These are phyloP conservation scores for Leccinum rimulosum DNA, from an alignment of 768 basidiomycete species.

Conservation along the genomic window DNA sequence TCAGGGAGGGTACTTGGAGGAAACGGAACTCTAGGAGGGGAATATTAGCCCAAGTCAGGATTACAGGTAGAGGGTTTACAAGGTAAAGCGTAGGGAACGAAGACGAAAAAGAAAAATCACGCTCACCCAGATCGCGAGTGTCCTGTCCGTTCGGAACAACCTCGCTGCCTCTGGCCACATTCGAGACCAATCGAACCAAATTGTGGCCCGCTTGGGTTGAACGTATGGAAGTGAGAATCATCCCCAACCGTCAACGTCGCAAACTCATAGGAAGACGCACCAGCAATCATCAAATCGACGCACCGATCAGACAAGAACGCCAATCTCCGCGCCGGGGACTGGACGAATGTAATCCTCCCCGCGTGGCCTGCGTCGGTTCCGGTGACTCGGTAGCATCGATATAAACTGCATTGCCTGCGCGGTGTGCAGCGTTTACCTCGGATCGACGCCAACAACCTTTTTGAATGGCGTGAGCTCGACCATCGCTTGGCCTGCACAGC, in stretches of 20 bases:
- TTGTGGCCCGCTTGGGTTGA: slow-evolving; percentile 71
- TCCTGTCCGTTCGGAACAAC: slow-evolving; percentile 58
- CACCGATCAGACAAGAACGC: slow-evolving; percentile 45
- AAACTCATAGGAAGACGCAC: slow-evolving; percentile 30
- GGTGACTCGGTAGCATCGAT: neutral
- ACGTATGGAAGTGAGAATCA: neutral
- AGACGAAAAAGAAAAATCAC: slow-evolving; percentile 14
- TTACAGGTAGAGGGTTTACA: neutral
- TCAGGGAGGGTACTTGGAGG: slow-evolving; percentile 52
- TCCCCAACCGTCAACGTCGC: too few species aligned
- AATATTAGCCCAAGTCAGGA: neutral
- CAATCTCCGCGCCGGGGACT: slow-evolving; percentile 57
- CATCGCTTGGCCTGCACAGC: slow-evolving; percentile 65
- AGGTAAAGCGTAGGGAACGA: neutral
- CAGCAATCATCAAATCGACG: slow-evolving; percentile 70
- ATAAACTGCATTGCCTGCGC: slow-evolving; percentile 7
- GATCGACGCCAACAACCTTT: slow-evolving; percentile 68
- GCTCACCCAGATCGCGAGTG: slow-evolving; percentile 68
- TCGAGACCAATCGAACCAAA: slow-evolving; percentile 73
- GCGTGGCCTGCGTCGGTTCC: neutral
- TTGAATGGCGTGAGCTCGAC: slow-evolving; percentile 54
- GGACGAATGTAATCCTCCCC: slow-evolving; percentile 33
- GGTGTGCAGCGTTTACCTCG: slow-evolving; percentile 58
- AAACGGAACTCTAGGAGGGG: slow-evolving; percentile 52
- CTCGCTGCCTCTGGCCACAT: slow-evolving; percentile 68